phyloP scores from a whole-genome alignment of 176 grass and related monocot species.

The Carex cristatella region DNA sequence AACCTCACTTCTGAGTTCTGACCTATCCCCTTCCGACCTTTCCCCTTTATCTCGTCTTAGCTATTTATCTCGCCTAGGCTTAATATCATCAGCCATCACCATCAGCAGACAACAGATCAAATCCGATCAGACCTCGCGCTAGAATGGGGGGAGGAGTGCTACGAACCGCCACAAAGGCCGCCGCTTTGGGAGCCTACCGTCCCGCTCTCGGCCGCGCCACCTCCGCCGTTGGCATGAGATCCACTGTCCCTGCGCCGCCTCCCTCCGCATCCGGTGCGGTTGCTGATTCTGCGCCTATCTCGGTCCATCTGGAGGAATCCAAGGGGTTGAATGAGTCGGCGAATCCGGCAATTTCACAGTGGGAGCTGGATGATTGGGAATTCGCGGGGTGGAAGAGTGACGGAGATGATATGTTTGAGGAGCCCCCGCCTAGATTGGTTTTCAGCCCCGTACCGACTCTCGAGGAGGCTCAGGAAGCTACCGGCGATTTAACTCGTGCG shows the following conservation, averaged over 20 bases:
- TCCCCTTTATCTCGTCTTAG: background rate
- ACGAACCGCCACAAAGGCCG: conserved; percentile 59
- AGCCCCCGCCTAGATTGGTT: conserved; percentile 50
- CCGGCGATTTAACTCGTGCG: conserved; percentile 50
- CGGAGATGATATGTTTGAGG: conserved; percentile 1
- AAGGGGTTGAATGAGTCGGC: conserved; percentile 28
- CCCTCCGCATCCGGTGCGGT: conserved; percentile 24
- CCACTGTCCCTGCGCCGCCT: conserved; percentile 26
- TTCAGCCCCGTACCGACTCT: conserved; percentile 49
- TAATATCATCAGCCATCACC: background rate
- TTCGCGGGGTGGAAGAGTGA: conserved; percentile 51
- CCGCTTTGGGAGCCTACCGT: conserved; percentile 14
- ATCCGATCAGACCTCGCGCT: background rate
- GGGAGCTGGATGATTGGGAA: conserved; percentile 78
- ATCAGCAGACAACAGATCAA: background rate
- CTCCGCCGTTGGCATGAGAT: background rate
- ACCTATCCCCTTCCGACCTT: background rate
- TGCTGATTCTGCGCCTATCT: conserved; percentile 33
- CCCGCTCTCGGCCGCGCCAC: background rate
- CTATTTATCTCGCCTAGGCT: background rate
- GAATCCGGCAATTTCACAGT: conserved; percentile 26
- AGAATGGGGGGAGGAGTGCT: conserved; percentile 65
- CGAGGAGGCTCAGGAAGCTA: conserved; percentile 77
- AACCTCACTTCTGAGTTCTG: background rate
- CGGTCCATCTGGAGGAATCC: conserved; percentile 7